Base-by-base conservation (phyloP, 164 flowering plant species). In the Nymphaea thermarum region DNA sequence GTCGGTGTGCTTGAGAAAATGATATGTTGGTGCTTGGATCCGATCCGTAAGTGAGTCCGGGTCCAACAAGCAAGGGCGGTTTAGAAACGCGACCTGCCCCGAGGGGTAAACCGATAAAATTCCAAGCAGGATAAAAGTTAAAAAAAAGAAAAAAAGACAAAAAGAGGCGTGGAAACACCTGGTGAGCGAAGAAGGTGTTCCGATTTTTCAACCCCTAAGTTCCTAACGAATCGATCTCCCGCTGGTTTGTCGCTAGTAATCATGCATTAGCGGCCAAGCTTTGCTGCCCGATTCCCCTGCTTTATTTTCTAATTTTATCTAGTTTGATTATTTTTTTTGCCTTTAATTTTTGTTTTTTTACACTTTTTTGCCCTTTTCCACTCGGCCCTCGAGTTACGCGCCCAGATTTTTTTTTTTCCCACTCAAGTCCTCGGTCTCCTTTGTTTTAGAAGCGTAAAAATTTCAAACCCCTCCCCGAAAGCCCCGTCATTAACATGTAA, bases 281-380 rank as follows among this genome's bases (percentile, higher is more conserved):
- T 81, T 82, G 78, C 86, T 81, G 82, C 86, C 86, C 81, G 85
- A 82, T 83, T 80, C 87, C 79, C 77, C 83, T 79, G 82, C 82
- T 69, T 44, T 42, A 80, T 83, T 60, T 66, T 67, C 82, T 63
- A 82, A 70, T 70, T 69, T 64, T 65, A n/a, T 36, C 69, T 69
- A 45, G 65, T 44, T 62, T 71, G 45, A 18, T 64, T 57, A 68
- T 62, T 44, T 42, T 15, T 16, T 25, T 25, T 25, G 0, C 36
- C 36, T 25, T 25, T 25, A 25, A 25, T 25, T 25, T 25, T 25
- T 25, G 1, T 25, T 25, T 25, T 25, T 25, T 25, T 25, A 25
- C 36, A 10, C 61, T 66, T 53, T 70, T 43, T 65, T 15, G 14
- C 25, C 53, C 43, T 64, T 61, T 66, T 63, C 65, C 60, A 18